Base-by-base conservation (phyloP, 192 early-diverging fungal genomes). In the Geosiphon pyriformis region DNA sequence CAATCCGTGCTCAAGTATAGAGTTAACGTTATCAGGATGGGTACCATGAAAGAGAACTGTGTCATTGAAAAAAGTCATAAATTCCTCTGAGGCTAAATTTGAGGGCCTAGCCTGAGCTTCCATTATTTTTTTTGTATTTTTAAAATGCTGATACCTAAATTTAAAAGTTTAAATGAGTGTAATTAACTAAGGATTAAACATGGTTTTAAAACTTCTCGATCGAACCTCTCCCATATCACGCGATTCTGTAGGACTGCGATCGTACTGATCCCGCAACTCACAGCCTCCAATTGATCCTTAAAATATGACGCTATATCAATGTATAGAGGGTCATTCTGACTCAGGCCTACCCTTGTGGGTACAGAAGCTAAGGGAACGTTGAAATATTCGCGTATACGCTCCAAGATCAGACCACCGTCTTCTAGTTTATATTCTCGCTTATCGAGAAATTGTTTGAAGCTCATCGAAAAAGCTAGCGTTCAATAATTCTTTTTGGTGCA, bases 41-140 rank as follows among this genome's bases (percentile, higher is more conserved):
- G 58, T 60, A 22, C 58, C 58, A 60, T 60, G 58, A 60, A 60
- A 60, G 33, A 60, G 37, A 10, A 60, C 58, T n/a, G 58, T 60
- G 33, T 60, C 58, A 27, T 60, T 60, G 32, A 60, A 60, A 20
- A 2, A 17, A 17, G 32, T 60, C 23, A 23, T 32, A 60, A 25
- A 60, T 3, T 37, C 11, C 25, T 6, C 6, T 10, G 58, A 11
- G 33, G 18, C 11, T 26, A 30, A 57, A 1, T 4, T 7, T n/a
- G 35, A 18, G 2, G 3, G 2, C 1, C 34, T 59, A 7, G 29
- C 58, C n/a, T 58, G 30, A 35, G 4, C 20, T 37, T 59, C 58
- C 32, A 37, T 60, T 11, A 22, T 12, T 8, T 60, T 27, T 25
- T 60, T 27, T 26, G 25, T 37, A 26, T 4, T 46, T 32, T 60